Evolutionary conservation across 192 early-diverging fungal genomes (phyloP).

Genomic region (Backusella psychrophila): DNA sequence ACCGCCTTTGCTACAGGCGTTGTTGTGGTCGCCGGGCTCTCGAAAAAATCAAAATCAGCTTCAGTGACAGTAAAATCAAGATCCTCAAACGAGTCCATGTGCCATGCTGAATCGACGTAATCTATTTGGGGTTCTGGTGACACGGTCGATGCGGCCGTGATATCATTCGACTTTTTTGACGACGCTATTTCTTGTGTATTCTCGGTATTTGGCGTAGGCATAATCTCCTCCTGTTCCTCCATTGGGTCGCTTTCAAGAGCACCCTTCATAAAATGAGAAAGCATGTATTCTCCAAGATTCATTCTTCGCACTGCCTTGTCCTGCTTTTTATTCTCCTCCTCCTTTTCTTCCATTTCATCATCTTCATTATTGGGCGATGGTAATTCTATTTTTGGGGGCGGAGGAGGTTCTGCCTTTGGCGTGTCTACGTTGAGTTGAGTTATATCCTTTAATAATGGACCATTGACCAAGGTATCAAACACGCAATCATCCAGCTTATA

Average conservation of each 20-base stretch:
- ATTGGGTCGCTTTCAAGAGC: background rate
- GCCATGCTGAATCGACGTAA: background rate
- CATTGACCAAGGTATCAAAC: background rate
- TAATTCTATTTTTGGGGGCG: background rate
- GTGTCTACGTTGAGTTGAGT: background rate
- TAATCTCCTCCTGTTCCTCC: background rate
- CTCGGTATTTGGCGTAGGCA: background rate
- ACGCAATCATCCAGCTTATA: background rate
- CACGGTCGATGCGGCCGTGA: background rate
- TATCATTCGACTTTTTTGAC: background rate
- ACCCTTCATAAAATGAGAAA: background rate
- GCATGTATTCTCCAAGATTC: background rate
- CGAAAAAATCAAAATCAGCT: conserved; percentile 34
- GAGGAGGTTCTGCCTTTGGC: background rate
- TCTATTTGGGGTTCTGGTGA: background rate
- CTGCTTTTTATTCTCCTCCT: background rate
- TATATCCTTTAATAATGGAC: background rate
- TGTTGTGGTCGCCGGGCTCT: conserved; percentile 1
- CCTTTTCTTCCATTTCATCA: background rate
- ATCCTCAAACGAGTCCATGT: conserved; percentile 10
- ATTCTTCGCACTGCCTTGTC: background rate
- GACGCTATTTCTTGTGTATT: background rate
- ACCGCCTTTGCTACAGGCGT: background rate
- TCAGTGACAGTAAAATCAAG: conserved; percentile 33
- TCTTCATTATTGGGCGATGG: background rate